phyloP scores from a whole-genome alignment of 2,329 filamentous ascomycete genomes.

The Fusarium chlamydosporum region DNA sequence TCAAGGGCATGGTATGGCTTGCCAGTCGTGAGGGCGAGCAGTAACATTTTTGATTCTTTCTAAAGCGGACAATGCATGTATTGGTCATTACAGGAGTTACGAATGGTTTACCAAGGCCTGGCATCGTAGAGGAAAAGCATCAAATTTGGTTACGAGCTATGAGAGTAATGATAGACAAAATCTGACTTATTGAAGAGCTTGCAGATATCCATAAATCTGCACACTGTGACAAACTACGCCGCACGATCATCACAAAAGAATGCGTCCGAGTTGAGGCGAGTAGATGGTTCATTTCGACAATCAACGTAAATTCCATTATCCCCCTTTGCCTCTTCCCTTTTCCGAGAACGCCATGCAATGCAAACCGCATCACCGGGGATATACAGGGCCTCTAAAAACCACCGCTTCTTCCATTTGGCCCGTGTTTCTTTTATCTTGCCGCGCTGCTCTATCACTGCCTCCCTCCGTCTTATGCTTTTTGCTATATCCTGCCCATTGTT shows the following conservation, averaged over 20 bases:
- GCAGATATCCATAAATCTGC: neutral
- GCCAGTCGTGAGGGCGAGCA: slow-evolving; percentile 58
- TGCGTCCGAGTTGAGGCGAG: slow-evolving; percentile 31
- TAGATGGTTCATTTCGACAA: slow-evolving; percentile 51
- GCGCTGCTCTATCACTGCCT: slow-evolving; percentile 38
- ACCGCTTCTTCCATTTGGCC: slow-evolving; percentile 36
- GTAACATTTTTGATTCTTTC: slow-evolving; percentile 29
- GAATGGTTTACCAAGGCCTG: neutral
- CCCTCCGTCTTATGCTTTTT: slow-evolving; percentile 29
- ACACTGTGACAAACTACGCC: neutral
- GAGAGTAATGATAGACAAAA: slow-evolving; percentile 35
- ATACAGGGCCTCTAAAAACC: slow-evolving; percentile 48
- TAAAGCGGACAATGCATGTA: neutral
- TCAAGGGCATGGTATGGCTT: slow-evolving; percentile 70
- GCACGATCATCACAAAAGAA: slow-evolving; percentile 17
- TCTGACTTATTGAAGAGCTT: slow-evolving; percentile 25
- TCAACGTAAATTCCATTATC: slow-evolving; percentile 54
- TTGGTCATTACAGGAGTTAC: neutral
- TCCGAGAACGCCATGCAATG: slow-evolving; percentile 58
- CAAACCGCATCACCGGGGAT: slow-evolving; percentile 57
- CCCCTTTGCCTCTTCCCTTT: slow-evolving; percentile 52
- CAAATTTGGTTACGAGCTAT: slow-evolving; percentile 40
- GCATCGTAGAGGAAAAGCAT: slow-evolving; percentile 6
- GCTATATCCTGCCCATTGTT: slow-evolving; percentile 34
- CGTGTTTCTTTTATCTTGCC: slow-evolving; percentile 33